These are phyloP conservation scores for Backusella westeae DNA, from an alignment of 192 early-diverging fungal genomes.

Conservation along the genomic window DNA sequence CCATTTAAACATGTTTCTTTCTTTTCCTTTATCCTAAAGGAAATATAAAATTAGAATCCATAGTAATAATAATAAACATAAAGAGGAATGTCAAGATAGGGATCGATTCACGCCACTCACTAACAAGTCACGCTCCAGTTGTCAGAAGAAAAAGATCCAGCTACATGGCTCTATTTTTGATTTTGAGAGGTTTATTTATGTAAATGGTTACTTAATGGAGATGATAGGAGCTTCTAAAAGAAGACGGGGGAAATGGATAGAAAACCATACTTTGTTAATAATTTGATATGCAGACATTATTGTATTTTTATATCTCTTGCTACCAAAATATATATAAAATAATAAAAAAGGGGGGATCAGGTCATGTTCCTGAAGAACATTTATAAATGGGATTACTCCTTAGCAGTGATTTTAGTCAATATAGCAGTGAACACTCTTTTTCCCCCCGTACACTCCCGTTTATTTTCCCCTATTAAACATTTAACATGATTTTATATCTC, in stretches of 20 bases:
- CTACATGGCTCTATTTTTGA: background rate
- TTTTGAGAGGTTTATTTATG: background rate
- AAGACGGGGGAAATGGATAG: background rate
- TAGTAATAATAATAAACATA: background rate
- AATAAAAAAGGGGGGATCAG: background rate
- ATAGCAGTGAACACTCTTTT: background rate
- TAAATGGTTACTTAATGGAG: background rate
- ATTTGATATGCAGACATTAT: background rate
- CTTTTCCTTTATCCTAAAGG: background rate
- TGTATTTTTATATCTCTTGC: background rate
- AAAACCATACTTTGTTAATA: background rate
- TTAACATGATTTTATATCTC: background rate
- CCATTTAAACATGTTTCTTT: background rate
- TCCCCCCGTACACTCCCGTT: background rate
- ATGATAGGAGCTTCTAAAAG: background rate
- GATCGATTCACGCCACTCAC: background rate
- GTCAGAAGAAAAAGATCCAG: background rate
- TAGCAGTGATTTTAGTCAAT: slow-evolving; percentile 2
- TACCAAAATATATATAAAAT: background rate
- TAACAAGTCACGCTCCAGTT: background rate
- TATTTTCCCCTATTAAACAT: background rate
- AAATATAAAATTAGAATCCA: too few relatives aligned
- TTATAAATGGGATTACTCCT: slow-evolving; percentile 4
- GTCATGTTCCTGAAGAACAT: background rate
- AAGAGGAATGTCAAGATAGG: background rate